A percentile compares a stretch with the other conserved stretches of the same genome.
Evolutionary conservation across 2,329 filamentous ascomycete species (phyloP).

Genomic region (Sporothrix dimorphospora): DNA sequence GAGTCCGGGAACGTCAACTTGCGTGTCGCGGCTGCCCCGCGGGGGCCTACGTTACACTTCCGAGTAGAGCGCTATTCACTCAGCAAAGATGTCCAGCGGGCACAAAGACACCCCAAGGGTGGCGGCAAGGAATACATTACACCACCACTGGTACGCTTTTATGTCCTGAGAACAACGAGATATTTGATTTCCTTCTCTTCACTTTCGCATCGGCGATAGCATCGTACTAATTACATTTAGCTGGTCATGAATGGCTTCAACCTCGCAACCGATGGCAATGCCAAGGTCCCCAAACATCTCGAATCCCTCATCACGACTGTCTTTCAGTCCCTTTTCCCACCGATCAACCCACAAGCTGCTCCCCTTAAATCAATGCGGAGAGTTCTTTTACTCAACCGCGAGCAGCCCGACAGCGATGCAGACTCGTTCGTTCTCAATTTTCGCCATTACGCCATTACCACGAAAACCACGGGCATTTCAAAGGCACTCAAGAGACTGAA

Average conservation of each 20-base stretch:
- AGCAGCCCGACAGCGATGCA: conserved; percentile 60
- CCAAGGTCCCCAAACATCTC: conserved; percentile 87
- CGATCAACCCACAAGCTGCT: conserved; percentile 89
- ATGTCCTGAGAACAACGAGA: not conserved
- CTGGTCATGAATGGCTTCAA: conserved; percentile 99
- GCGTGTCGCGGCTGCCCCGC: conserved; percentile 81
- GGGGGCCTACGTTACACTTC: conserved; percentile 92
- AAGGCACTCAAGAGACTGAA: conserved; percentile 83
- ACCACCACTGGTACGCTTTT: conserved; percentile 70
- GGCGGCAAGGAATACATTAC: conserved; percentile 84
- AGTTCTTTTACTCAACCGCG: conserved; percentile 87
- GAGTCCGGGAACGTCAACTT: conserved; percentile 90
- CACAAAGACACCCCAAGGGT: conserved; percentile 79
- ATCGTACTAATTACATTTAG: conserved; percentile 46
- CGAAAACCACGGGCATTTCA: conserved; percentile 79
- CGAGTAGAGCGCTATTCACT: conserved; percentile 93
- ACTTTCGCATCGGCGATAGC: too few relatives aligned
- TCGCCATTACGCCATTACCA: conserved; percentile 93
- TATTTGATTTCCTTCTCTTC: too few relatives aligned
- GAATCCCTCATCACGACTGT: conserved; percentile 90
- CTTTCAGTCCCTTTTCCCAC: conserved; percentile 94
- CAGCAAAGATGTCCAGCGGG: conserved; percentile 83
- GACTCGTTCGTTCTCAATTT: conserved; percentile 82
- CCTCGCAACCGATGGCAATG: conserved; percentile 60
- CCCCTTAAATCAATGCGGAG: conserved; percentile 90